Conservation (phyloP, 352 stramenopile species). For the Hyaloperonospora arabidopsidis region DNA sequence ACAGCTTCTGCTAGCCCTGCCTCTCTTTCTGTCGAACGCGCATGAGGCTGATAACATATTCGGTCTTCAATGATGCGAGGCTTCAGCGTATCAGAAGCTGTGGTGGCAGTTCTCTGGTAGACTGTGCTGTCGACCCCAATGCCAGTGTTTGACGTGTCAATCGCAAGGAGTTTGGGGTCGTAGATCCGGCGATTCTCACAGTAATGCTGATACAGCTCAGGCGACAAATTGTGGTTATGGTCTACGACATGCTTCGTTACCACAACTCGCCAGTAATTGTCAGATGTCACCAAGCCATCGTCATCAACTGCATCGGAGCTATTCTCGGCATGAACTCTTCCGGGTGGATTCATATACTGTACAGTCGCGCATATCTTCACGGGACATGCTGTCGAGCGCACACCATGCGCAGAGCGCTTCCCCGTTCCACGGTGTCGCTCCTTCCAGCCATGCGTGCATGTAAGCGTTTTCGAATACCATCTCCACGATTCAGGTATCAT, state of each 20-base stretch:
- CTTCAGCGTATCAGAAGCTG: background rate
- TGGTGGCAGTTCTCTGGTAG: background rate
- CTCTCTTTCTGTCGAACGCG: constrained; percentile 21
- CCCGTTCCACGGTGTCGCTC: constrained; percentile 55
- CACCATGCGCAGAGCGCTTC: constrained; percentile 54
- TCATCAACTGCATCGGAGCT: constrained; percentile 1
- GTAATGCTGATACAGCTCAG: constrained; percentile 66
- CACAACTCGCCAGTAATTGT: constrained; percentile 51
- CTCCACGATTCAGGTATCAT: constrained; percentile 60
- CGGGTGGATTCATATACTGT: constrained; percentile 34
- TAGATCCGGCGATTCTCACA: constrained; percentile 75
- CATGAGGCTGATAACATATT: constrained; percentile 5
- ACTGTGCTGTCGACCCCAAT: constrained; percentile 23
- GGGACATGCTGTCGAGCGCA: constrained; percentile 58
- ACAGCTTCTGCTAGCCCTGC: constrained; percentile 19
- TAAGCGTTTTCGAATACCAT: constrained; percentile 79
- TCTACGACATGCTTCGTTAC: constrained; percentile 70
- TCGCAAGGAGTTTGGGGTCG: constrained; percentile 55
- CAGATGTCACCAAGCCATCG: background rate
- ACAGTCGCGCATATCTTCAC: constrained; percentile 78
- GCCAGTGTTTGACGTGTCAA: constrained; percentile 36
- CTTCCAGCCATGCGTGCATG: constrained; percentile 79
- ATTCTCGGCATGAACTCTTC: background rate
- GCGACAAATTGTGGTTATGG: constrained; percentile 78
- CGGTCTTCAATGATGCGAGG: constrained; percentile 6